These are phyloP conservation scores for Saccharum hybrid DNA, from an alignment of 202 grass and related monocot species.

Conservation along the genomic window DNA sequence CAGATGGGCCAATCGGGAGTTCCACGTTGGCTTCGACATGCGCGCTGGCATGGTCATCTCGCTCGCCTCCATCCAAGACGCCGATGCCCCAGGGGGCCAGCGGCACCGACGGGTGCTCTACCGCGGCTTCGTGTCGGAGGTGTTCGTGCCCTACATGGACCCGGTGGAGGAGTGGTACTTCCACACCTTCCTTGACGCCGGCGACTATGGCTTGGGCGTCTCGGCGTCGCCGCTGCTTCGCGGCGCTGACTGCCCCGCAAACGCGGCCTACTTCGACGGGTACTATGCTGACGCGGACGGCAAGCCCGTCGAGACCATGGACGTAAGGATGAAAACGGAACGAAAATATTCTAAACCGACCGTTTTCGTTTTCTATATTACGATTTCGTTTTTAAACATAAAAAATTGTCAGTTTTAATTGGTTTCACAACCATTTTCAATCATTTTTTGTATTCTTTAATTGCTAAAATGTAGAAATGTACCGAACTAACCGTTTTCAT, in stretches of 20 bases:
- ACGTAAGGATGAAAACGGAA: slow-evolving; percentile 2
- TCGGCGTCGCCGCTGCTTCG: slow-evolving; percentile 44
- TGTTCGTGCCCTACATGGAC: slow-evolving; percentile 90
- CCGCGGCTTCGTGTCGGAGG: slow-evolving; percentile 66
- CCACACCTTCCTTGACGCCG: slow-evolving; percentile 67
- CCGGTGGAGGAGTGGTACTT: slow-evolving; percentile 78
- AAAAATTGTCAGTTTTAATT: too few relatives aligned
- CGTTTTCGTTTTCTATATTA: too few relatives aligned
- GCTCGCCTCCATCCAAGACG: slow-evolving; percentile 58
- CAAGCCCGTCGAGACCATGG: slow-evolving; percentile 33
- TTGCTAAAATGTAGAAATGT: too few relatives aligned
- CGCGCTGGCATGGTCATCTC: slow-evolving; percentile 70
- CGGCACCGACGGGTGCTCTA: slow-evolving; percentile 60
- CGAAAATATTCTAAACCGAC: too few relatives aligned
- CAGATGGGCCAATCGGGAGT: slow-evolving; percentile 82
- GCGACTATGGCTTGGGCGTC: slow-evolving; percentile 60
- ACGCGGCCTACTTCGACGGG: slow-evolving; percentile 60
- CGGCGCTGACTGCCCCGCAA: slow-evolving; percentile 52
- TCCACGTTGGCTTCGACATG: slow-evolving; percentile 74
- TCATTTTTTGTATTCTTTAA: too few relatives aligned
- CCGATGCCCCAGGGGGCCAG: not conserved
- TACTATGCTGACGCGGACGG: slow-evolving; percentile 54
- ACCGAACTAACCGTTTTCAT: too few relatives aligned
- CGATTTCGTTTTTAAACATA: too few relatives aligned
- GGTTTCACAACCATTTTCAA: too few relatives aligned